Base-by-base conservation (phyloP, 352 stramenopile genomes). In the Hyphochytrium catenoides region DNA sequence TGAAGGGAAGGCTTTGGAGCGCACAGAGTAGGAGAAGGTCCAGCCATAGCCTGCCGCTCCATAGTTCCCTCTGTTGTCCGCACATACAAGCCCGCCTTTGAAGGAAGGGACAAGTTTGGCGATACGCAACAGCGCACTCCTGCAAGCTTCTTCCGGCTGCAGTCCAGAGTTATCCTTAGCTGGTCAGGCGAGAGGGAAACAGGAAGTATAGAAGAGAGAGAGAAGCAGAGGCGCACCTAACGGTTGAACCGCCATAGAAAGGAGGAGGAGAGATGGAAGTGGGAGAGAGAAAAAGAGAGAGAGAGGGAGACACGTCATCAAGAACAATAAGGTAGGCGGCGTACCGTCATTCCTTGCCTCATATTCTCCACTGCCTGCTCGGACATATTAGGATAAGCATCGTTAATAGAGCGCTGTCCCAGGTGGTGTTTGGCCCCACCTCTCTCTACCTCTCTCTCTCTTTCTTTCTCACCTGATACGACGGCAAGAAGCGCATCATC, bases 401-500 rank as follows among this genome's bases (percentile, higher is more conserved):
- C n/a, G n/a, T n/a, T n/a, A n/a, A n/a, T n/a, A n/a, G n/a, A n/a
- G n/a, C n/a, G n/a, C n/a, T n/a, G n/a, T n/a, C n/a, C n/a, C n/a
- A n/a, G n/a, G n/a, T n/a, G n/a, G n/a, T n/a, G n/a, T n/a, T n/a
- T n/a, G n/a, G n/a, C n/a, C n/a, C n/a, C n/a, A n/a, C n/a, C n/a
- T n/a, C n/a, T n/a, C n/a, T n/a, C n/a, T n/a, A n/a, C n/a, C n/a
- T n/a, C n/a, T n/a, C n/a, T n/a, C n/a, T n/a, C n/a, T n/a, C n/a
- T n/a, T n/a, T n/a, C n/a, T n/a, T n/a, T n/a, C 32, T 8, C 17
- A 43, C 53, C 15, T 72, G 59, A 44, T 73, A 83, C 11, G 75
- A 66, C 3, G 74, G 75, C 21, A 85, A 30, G 43, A 91, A 88
- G 8, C 73, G 67, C 74, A 91, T 86, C 72, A 91, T 88, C 19